Conservation (phyloP, 148 eudicot genomes). For the Chenopodium suecicum region DNA sequence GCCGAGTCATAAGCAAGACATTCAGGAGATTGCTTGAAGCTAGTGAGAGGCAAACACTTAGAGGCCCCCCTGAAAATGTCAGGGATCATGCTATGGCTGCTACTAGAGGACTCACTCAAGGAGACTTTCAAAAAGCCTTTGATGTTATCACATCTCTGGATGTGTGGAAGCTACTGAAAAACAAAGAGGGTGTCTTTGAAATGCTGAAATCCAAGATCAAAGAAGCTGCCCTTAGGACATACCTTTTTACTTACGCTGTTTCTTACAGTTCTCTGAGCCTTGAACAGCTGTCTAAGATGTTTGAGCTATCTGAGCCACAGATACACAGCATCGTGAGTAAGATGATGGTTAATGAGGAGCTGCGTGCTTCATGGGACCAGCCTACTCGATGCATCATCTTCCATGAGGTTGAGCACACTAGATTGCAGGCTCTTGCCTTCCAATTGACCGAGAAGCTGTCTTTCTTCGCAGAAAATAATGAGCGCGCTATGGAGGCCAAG, state of each 20-base stretch:
- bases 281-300: conserved; percentile 72
- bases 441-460: conserved; percentile 74
- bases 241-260: conserved; percentile 25
- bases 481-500: conserved; percentile 69
- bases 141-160: conserved; percentile 73
- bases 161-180: conserved; percentile 69
- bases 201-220: conserved; percentile 73
- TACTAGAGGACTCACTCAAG: conserved; percentile 67
- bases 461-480: conserved; percentile 70
- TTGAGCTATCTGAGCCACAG: conserved; percentile 64
- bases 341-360: conserved; percentile 85
- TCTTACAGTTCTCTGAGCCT: conserved; percentile 51
- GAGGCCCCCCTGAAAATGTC: conserved; percentile 75
- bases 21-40: conserved; percentile 68
- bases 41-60: conserved; percentile 71
- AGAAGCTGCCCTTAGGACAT: conserved; percentile 49
- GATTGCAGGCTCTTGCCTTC: conserved; percentile 77
- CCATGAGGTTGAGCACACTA: conserved; percentile 69
- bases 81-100: conserved; percentile 87
- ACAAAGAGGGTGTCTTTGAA: conserved; percentile 57
- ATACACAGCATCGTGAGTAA: conserved; percentile 73
- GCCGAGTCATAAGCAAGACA: conserved; percentile 69
- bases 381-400: conserved; percentile 66
- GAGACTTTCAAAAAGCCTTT: conserved; percentile 70
- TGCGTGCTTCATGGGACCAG: conserved; percentile 86